phyloP scores from a whole-genome alignment of 768 basidiomycete genomes.

The Boletus barrowsii region DNA sequence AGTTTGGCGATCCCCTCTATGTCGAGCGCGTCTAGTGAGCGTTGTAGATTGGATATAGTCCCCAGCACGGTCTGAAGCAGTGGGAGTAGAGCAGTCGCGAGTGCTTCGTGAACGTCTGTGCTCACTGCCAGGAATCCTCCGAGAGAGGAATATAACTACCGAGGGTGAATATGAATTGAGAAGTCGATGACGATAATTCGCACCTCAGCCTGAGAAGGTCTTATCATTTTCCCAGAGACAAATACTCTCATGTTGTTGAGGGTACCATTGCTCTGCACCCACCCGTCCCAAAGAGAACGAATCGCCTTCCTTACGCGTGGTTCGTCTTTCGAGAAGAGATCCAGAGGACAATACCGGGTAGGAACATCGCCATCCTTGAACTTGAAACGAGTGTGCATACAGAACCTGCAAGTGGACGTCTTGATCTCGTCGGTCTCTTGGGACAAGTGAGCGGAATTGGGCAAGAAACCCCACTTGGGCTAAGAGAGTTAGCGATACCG shows the following conservation, averaged over 20 bases:
- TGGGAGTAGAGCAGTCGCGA: slow-evolving; percentile 49
- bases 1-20: slow-evolving; percentile 73
- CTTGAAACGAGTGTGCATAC: slow-evolving; percentile 76
- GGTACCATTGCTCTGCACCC: slow-evolving; percentile 60
- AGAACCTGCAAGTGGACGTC: slow-evolving; percentile 78
- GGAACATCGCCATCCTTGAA: slow-evolving; percentile 31
- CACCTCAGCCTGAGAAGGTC: slow-evolving; percentile 60
- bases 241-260: slow-evolving; percentile 86
- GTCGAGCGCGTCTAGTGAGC: slow-evolving; percentile 76
- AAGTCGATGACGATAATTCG: slow-evolving; percentile 17
- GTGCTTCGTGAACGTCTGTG: slow-evolving; percentile 42
- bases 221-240: slow-evolving; percentile 56
- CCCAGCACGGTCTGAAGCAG: slow-evolving; percentile 48
- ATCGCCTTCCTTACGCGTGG: slow-evolving; percentile 64
- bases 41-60: slow-evolving; percentile 60
- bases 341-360: slow-evolving; percentile 78
- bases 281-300: slow-evolving; percentile 66
- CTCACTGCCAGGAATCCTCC: slow-evolving; percentile 15
- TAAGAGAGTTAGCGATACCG: slow-evolving; percentile 28
- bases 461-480: slow-evolving; percentile 98
- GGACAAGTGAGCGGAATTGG: slow-evolving; percentile 60
- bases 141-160: slow-evolving; percentile 9
- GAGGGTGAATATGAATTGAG: slow-evolving; percentile 1
- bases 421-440: slow-evolving; percentile 56
- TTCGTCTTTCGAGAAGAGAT: slow-evolving; percentile 76